A percentile compares a stretch with the other conserved stretches of the same genome.
Conservation (phyloP, 1,139 yeast genomes). For the Kazachstania sp. region DNA sequence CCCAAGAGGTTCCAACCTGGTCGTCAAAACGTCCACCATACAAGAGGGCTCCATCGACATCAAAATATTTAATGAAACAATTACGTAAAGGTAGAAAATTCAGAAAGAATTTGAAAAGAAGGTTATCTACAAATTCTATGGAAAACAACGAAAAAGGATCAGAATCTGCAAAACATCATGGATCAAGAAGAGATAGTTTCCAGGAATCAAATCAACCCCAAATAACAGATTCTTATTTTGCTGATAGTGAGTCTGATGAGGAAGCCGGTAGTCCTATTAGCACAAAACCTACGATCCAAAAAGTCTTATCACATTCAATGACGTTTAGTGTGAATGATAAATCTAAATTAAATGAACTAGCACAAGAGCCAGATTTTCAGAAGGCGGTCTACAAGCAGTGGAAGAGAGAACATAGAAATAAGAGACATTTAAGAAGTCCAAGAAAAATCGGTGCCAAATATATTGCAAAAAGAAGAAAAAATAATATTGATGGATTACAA, state of each 20-base stretch:
- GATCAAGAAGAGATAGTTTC: constrained; percentile 6
- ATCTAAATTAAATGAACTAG: constrained; percentile 22
- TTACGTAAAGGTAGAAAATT: constrained; percentile 17
- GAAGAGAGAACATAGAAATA: constrained; percentile 19
- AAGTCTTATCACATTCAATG: constrained; percentile 34
- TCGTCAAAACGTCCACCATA: not conserved
- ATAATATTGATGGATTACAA: constrained; percentile 11
- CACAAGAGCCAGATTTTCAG: constrained; percentile 41
- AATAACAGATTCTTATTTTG: constrained; percentile 29
- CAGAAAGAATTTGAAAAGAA: constrained; percentile 15
- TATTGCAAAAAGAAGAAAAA: constrained; percentile 13
- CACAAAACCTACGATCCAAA: constrained; percentile 11
- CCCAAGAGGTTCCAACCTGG: not conserved
- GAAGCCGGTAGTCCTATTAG: constrained; percentile 8
- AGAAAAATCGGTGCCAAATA: constrained; percentile 1
- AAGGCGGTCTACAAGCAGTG: constrained; percentile 32
- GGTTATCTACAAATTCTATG: constrained; percentile 13
- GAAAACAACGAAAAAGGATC: constrained; percentile 6
- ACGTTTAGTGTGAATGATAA: constrained; percentile 38
- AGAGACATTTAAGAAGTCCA: constrained; percentile 5
- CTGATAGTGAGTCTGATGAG: constrained; percentile 26
- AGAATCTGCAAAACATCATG: not conserved
- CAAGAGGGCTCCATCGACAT: constrained; percentile 6
- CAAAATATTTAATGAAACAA: constrained; percentile 11
- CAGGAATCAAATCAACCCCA: constrained; percentile 1